Evolutionary conservation across 2,329 filamentous ascomycete genomes (phyloP).

Genomic region (Pyrenophora tritici-repentis): DNA sequence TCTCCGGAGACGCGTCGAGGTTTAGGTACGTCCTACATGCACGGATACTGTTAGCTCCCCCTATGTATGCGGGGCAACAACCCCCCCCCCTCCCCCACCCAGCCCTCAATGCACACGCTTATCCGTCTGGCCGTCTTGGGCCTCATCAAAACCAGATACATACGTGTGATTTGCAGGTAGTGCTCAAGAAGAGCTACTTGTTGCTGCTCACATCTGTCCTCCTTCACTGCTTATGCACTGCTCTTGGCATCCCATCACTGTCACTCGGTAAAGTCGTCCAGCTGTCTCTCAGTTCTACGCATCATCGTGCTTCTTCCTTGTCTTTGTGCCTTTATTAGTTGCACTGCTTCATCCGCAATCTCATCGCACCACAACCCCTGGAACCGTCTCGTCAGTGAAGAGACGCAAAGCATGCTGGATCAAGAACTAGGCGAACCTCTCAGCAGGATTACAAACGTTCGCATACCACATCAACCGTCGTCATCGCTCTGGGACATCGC

Average conservation of each 20-base stretch:
- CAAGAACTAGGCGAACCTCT: slow-evolving; percentile 18
- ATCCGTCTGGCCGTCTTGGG: slow-evolving; percentile 2
- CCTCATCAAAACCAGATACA: slow-evolving; percentile 6
- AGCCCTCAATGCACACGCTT: slow-evolving; percentile 6
- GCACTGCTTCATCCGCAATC: not conserved
- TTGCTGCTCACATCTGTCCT: not conserved
- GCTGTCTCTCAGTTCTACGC: slow-evolving; percentile 9
- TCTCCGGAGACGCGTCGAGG: slow-evolving; percentile 33
- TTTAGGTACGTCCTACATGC: slow-evolving; percentile 19
- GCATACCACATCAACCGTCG: slow-evolving; percentile 38
- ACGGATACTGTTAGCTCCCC: slow-evolving; percentile 32
- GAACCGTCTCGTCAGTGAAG: not conserved
- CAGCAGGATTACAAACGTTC: slow-evolving; percentile 41
- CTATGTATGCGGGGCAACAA: slow-evolving; percentile 30
- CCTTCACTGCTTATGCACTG: slow-evolving; percentile 18
- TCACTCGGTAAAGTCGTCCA: slow-evolving; percentile 10
- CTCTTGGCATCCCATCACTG: slow-evolving; percentile 17
- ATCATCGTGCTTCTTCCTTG: slow-evolving; percentile 29
- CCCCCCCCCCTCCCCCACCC: slow-evolving; percentile 31
- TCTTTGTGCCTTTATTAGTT: slow-evolving; percentile 25
- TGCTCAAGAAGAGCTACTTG: slow-evolving; percentile 3
- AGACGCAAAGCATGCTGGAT: slow-evolving; percentile 8
- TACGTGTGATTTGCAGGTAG: not conserved
- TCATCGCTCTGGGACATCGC: slow-evolving; percentile 46
- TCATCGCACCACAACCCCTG: not conserved